A percentile compares a stretch with the other conserved stretches of the same genome.
Conservation (phyloP, 495 filamentous ascomycete genomes). For the Podospora australis region DNA sequence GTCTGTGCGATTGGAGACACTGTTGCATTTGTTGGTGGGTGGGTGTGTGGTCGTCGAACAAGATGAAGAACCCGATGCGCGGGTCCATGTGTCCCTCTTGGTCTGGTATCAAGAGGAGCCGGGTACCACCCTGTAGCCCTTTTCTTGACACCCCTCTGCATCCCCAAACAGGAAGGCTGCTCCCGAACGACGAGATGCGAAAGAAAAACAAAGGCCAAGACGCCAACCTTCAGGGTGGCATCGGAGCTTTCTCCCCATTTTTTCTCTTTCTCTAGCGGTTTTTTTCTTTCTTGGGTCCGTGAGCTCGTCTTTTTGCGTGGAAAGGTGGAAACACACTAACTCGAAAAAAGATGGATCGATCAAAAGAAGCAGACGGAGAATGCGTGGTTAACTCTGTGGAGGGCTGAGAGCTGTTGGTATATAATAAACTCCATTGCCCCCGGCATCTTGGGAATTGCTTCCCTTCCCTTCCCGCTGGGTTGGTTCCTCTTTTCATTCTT, state of each 20-base stretch:
- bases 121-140: neutral
- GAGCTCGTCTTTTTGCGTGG: neutral
- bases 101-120: neutral
- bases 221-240: neutral
- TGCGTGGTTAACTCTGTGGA: too few relatives aligned
- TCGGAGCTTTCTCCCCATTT: neutral
- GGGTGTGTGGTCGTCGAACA: neutral
- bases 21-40: too few relatives aligned
- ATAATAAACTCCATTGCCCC: too few relatives aligned
- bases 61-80: neutral
- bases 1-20: too few relatives aligned
- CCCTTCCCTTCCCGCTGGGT: too few relatives aligned
- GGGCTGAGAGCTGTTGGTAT: too few relatives aligned
- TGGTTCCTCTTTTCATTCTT: too few relatives aligned
- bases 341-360: too few relatives aligned
- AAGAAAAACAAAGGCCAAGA: neutral
- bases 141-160: neutral
- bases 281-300: constrained; percentile 1
- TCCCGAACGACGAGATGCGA: too few relatives aligned
- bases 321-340: too few relatives aligned
- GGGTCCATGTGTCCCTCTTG: neutral
- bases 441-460: too few relatives aligned
- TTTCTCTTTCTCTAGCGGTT: neutral
- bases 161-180: neutral
- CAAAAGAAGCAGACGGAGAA: too few relatives aligned